Conservation (phyloP, 345 rosid genomes). For the Toxicodendron radicans region DNA sequence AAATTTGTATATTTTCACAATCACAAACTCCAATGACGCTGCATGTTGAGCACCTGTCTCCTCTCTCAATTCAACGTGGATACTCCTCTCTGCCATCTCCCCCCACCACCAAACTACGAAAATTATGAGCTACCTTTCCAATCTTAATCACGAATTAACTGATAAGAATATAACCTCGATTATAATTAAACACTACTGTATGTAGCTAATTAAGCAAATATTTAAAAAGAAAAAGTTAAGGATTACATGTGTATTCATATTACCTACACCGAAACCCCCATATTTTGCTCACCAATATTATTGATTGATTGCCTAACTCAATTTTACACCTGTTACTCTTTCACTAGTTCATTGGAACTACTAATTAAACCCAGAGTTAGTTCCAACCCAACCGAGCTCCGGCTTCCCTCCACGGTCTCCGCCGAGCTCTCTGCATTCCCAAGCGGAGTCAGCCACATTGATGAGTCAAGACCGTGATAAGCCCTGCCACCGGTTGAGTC, state of each 20-base stretch:
- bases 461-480: not conserved
- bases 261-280: no score
- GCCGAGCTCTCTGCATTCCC: slow-evolving; percentile 14
- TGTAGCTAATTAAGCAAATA: no score
- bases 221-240: no score
- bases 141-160: no score
- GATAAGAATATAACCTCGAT: no score
- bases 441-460: not conserved
- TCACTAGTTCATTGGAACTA: not conserved
- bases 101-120: not conserved
- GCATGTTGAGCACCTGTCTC: slow-evolving; percentile 40
- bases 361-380: slow-evolving; percentile 33
- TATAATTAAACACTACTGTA: no score
- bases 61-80: slow-evolving; percentile 26
- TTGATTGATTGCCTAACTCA: no score
- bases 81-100: slow-evolving; percentile 8
- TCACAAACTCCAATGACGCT: slow-evolving; percentile 23
- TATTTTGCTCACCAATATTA: no score
- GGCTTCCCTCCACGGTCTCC: slow-evolving; percentile 35
- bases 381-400: slow-evolving; percentile 26
- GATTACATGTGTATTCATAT: no score
- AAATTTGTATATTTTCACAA: slow-evolving; percentile 2
- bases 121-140: no score
- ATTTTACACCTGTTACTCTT: no score
- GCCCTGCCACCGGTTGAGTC: not conserved